Evolutionary conservation across 1,284 basidiomycete genomes (phyloP), one percentile per base, ranked within the genome.

Genomic region (Laetiporus sulphureus): DNA sequence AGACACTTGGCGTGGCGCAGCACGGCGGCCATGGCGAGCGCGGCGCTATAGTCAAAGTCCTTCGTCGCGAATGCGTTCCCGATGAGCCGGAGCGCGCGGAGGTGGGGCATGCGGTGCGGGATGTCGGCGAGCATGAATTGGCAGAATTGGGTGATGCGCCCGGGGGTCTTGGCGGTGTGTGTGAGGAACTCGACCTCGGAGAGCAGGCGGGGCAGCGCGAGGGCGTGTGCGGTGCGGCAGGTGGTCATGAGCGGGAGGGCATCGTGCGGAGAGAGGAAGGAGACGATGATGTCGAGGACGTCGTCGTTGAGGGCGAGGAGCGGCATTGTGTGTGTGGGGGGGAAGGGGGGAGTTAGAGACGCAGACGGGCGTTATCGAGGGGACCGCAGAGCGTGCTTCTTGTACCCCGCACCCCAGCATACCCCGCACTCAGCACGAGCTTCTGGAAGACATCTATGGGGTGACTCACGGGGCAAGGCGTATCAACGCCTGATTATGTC

Each of bases 171-270:
- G 33, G 12, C 45, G 32, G 27, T 16, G 23, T 15, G 13, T 23
- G 45, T 44, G 34, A 51, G 41, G 31, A 49, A 41, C 36, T 5
- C 23, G 24, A 53, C 49, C 42, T 53, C 51, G 21, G 51, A 37
- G 42, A 51, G 42, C 38, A 47, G 37, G 45, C 47, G 51, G 39
- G 51, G 49, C 45, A 49, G 47, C 36, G 45, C 46, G 27, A 51
- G 29, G 10, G 40, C 40, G 30, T 53, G 47, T 13, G 45, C 51
- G n/a, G 40, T 36, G 32, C 40, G 44, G 47, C 51, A 53, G 29
- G 51, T 53, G 34, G 39, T 38, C 27, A 47, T 48, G 31, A 53
- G 43, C 25, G 46, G 47, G 36, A 49, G 44, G 30, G 51, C 47
- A 36, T 51, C 51, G 21, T 10, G 29, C 40, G 42, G 31, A 8